Evolutionary conservation across 73 alveolate species (phyloP).

Genomic region (Uronychia binucleata): DNA sequence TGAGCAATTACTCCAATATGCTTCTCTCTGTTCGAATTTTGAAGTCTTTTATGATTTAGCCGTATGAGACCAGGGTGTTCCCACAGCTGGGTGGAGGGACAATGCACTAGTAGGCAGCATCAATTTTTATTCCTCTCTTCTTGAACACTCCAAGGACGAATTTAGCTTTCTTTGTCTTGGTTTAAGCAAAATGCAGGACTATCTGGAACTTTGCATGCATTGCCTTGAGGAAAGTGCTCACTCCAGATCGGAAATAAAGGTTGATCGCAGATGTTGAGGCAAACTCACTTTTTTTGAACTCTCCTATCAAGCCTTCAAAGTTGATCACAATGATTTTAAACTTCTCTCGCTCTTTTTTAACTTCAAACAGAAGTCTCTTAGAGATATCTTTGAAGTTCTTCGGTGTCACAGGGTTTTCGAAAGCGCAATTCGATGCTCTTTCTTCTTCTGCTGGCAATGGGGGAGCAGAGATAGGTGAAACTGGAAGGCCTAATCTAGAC

Average conservation of each 20-base stretch:
- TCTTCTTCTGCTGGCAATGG: neutral
- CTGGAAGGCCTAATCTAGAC: neutral
- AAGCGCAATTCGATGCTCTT: neutral
- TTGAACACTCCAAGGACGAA: neutral
- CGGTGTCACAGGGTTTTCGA: neutral
- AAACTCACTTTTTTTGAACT: neutral
- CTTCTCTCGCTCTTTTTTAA: neutral
- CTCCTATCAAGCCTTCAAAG: neutral
- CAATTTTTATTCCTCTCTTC: neutral
- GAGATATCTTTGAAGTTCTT: neutral
- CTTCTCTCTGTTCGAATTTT: neutral
- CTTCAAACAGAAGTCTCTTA: neutral
- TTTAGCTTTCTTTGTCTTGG: neutral
- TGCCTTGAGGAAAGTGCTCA: neutral
- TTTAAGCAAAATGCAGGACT: neutral
- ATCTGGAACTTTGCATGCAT: no score
- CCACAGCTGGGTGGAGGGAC: neutral
- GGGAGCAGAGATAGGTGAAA: neutral
- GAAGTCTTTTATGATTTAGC: neutral
- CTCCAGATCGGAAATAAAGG: neutral
- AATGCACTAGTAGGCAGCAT: neutral
- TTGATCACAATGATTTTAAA: neutral
- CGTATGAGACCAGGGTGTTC: neutral
- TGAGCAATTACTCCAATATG: neutral
- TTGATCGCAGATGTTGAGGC: neutral